Evolutionary conservation across 345 rosid genomes (phyloP).

Genomic region (Acer negundo): DNA sequence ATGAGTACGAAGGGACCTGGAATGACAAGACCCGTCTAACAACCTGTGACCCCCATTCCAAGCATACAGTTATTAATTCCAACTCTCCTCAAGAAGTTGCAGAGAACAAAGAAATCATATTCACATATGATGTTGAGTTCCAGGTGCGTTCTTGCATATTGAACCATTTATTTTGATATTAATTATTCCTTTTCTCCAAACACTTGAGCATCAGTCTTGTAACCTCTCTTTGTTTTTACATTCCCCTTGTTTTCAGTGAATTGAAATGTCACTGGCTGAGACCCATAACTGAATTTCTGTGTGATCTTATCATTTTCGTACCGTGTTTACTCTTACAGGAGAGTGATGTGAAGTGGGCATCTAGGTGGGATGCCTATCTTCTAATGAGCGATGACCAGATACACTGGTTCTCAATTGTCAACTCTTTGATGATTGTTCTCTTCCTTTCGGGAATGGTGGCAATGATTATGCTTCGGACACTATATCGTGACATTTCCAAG

Average conservation of each 20-base stretch:
- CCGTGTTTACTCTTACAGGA: conserved; percentile 42
- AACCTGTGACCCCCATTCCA: conserved; percentile 84
- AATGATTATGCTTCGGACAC: conserved; percentile 79
- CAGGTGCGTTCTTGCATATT: conserved; percentile 47
- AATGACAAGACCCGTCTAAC: conserved; percentile 66
- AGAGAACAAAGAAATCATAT: conserved; percentile 70
- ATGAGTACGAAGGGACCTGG: conserved; percentile 85
- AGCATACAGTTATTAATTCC: conserved; percentile 72
- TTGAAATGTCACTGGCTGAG: not conserved
- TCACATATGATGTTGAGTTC: conserved; percentile 91
- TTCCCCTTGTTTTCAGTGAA: not conserved
- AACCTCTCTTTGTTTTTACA: not conserved
- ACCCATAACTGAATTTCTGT: not conserved
- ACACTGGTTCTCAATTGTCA: conserved; percentile 85
- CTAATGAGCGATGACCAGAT: conserved; percentile 80
- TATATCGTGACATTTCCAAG: conserved; percentile 79
- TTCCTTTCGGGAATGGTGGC: conserved; percentile 89
- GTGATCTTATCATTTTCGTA: conserved; percentile 20
- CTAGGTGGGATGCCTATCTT: conserved; percentile 90
- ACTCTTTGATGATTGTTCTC: conserved; percentile 79
- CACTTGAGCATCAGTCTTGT: not conserved
- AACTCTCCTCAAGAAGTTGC: conserved; percentile 90
- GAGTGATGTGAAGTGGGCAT: conserved; percentile 86
- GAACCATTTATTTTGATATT: not conserved
- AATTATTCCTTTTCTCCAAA: not conserved